phyloP scores from a whole-genome alignment of 345 rosid genomes.

The Atalantia buxifolia region DNA sequence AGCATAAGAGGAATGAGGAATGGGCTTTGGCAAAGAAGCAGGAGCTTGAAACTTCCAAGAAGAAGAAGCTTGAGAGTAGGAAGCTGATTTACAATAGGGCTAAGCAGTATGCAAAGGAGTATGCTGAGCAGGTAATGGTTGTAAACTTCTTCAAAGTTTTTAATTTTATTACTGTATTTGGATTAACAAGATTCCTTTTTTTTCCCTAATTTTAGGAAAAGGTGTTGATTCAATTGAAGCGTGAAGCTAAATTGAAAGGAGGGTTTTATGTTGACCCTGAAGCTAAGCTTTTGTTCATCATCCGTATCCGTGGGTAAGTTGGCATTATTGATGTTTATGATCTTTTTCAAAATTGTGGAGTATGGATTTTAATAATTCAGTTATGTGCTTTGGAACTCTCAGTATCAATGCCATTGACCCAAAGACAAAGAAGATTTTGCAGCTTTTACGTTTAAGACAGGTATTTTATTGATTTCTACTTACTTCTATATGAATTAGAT shows the following conservation, averaged over 20 bases:
- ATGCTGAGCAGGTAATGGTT: constrained; percentile 39
- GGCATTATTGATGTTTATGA: neutral
- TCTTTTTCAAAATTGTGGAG: neutral
- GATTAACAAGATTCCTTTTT: neutral
- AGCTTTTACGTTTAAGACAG: constrained; percentile 83
- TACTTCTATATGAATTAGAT: neutral
- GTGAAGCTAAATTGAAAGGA: constrained; percentile 72
- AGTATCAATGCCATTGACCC: constrained; percentile 94
- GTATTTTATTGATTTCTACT: constrained; percentile 22
- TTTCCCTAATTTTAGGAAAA: constrained; percentile 32
- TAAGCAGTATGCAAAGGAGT: constrained; percentile 49
- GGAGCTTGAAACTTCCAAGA: constrained; percentile 36
- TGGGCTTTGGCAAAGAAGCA: constrained; percentile 56
- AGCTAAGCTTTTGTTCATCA: constrained; percentile 62
- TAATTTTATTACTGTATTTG: neutral
- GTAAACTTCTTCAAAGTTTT: neutral
- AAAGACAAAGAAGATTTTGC: constrained; percentile 57
- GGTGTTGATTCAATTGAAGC: constrained; percentile 51
- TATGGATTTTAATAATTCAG: neutral
- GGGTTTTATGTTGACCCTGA: constrained; percentile 78
- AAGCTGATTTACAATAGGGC: constrained; percentile 50
- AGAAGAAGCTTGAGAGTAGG: constrained; percentile 44
- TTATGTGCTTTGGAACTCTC: neutral
- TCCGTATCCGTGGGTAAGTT: constrained; percentile 67
- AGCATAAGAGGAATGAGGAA: constrained; percentile 61